Percentiles rank a stretch among this genome's conserved stretches.
These are phyloP conservation scores for Mycena amicta DNA, from an alignment of 768 basidiomycete genomes.

Conservation along the genomic window DNA sequence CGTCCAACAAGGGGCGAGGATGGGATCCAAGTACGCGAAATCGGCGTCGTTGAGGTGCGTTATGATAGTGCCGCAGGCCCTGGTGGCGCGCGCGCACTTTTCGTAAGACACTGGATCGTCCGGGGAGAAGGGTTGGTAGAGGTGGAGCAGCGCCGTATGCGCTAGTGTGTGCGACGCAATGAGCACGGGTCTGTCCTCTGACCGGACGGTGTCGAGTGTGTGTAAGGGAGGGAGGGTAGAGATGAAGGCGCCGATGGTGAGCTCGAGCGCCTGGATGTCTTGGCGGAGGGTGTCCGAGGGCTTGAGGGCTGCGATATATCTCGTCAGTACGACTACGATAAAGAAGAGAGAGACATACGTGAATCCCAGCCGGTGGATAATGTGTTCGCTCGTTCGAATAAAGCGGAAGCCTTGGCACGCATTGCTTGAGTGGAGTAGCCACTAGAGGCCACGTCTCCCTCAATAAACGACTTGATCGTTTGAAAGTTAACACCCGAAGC, in stretches of 20 bases:
- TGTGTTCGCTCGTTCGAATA: slow-evolving; percentile 68
- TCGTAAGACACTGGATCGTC: slow-evolving; percentile 64
- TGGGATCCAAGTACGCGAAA: slow-evolving; percentile 74
- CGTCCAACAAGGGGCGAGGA: slow-evolving; percentile 77
- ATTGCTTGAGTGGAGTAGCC: slow-evolving; percentile 67
- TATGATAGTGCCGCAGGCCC: slow-evolving; percentile 59
- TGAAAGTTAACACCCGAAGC: slow-evolving; percentile 49
- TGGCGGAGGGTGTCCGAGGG: slow-evolving; percentile 52
- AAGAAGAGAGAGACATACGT: slow-evolving; percentile 39
- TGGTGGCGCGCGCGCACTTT: slow-evolving; percentile 68
- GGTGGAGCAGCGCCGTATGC: slow-evolving; percentile 64
- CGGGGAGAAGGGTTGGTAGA: slow-evolving; percentile 63
- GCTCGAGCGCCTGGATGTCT: slow-evolving; percentile 63
- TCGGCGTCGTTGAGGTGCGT: slow-evolving; percentile 66
- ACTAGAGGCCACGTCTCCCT: slow-evolving; percentile 54
- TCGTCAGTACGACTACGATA: slow-evolving; percentile 11
- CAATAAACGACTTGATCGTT: slow-evolving; percentile 64
- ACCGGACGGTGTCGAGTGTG: slow-evolving; percentile 57
- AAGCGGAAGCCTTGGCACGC: slow-evolving; percentile 75
- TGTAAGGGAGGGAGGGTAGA: slow-evolving; percentile 66
- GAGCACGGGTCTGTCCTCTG: slow-evolving; percentile 62
- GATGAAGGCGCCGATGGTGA: slow-evolving; percentile 63
- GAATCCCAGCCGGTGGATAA: slow-evolving; percentile 63
- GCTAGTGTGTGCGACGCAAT: slow-evolving; percentile 66
- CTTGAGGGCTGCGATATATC: slow-evolving; percentile 40